Evolutionary conservation across 257 asterid genomes (phyloP).

Genomic region (Striga asiatica): DNA sequence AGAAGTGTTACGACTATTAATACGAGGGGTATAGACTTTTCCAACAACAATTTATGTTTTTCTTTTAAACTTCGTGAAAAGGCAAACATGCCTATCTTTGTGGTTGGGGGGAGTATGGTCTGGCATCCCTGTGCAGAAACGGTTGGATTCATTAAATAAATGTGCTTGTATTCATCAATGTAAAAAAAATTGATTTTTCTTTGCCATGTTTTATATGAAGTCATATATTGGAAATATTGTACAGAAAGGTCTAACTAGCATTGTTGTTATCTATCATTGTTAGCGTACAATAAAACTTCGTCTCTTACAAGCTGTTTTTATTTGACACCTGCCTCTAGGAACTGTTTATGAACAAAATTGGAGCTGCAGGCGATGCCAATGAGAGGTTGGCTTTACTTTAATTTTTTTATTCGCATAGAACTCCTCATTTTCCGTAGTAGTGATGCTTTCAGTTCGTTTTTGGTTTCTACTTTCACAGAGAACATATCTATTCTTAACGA

Average conservation of each 20-base stretch:
- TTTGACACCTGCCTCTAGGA: slow-evolving; percentile 44
- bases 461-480: no score
- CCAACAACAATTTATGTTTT: no score
- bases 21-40: no score
- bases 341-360: slow-evolving; percentile 49
- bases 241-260: background rate
- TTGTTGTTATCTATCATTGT: background rate
- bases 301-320: slow-evolving; percentile 7
- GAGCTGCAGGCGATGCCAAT: slow-evolving; percentile 33
- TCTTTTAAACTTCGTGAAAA: no score
- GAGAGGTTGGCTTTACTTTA: slow-evolving; percentile 40
- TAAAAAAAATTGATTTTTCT: background rate
- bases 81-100: no score
- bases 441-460: background rate
- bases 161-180: background rate
- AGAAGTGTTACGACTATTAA: no score
- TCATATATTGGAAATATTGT: background rate
- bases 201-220: background rate
- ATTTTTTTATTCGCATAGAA: background rate
- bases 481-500: no score
- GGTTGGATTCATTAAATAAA: background rate
- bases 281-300: background rate
- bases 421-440: background rate
- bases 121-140: no score
- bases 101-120: no score